A percentile compares a stretch with the other conserved stretches of the same genome.
Evolutionary conservation across 768 basidiomycete species (phyloP).

Genomic region (Clathrus columnatus): DNA sequence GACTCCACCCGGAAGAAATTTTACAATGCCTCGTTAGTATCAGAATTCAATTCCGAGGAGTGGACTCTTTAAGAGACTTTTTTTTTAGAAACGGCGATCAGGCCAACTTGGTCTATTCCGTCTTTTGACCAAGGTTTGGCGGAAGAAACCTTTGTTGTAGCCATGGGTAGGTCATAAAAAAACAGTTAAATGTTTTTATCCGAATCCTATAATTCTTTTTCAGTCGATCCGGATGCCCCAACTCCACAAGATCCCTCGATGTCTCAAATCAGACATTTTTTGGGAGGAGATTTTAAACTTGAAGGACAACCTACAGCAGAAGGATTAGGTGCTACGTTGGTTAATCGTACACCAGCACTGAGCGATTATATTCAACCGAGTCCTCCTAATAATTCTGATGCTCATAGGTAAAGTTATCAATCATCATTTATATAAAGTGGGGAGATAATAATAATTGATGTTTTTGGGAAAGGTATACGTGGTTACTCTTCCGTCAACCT

Average conservation of each 20-base stretch:
- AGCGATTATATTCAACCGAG: conserved; percentile 33
- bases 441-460: too few species aligned
- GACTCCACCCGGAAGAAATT: conserved; percentile 5
- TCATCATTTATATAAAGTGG: neutral
- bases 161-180: conserved; percentile 17
- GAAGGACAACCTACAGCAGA: conserved; percentile 6
- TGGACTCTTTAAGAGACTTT: neutral
- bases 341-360: conserved; percentile 35
- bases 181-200: neutral
- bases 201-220: neutral
- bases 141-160: conserved; percentile 38
- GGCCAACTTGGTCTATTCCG: conserved; percentile 8
- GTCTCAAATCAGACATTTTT: conserved; percentile 41
- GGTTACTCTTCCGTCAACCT: conserved; percentile 38
- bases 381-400: conserved; percentile 33
- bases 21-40: conserved; percentile 8
- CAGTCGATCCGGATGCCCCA: conserved; percentile 41
- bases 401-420: conserved; percentile 30
- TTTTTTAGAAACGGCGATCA: neutral
- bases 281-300: conserved; percentile 33
- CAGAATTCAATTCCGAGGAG: neutral
- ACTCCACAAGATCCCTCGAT: conserved; percentile 36
- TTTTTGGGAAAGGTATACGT: conserved; percentile 31
- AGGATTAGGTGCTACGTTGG: conserved; percentile 18
- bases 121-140: neutral